phyloP scores from a whole-genome alignment of 768 basidiomycete species.

The Gelatoporia subvermispora region DNA sequence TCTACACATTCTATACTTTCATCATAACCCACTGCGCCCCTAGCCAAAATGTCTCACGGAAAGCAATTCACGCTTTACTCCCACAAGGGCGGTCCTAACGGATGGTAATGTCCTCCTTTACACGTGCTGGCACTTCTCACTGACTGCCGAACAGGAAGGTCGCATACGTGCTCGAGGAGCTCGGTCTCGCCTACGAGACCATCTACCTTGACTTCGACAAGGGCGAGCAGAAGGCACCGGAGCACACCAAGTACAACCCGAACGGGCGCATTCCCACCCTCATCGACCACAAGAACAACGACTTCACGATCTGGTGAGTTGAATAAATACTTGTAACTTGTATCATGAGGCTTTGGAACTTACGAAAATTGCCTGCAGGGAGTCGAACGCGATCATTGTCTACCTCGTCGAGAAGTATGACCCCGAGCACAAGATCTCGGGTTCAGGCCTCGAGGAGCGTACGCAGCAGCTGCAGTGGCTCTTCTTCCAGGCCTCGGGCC shows the following conservation, averaged over 20 bases:
- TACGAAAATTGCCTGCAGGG: constrained; percentile 1
- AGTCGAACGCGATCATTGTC: constrained; percentile 32
- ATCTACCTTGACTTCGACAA: constrained; percentile 21
- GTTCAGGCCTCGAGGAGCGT: not conserved
- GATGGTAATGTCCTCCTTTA: constrained; percentile 9
- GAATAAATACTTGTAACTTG: constrained; percentile 17
- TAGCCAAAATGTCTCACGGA: constrained; percentile 18
- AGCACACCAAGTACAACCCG: constrained; percentile 22
- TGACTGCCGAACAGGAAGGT: constrained; percentile 20
- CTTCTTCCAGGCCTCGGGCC: constrained; percentile 27
- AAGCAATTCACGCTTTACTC: constrained; percentile 23
- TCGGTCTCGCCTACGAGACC: constrained; percentile 22
- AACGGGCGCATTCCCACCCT: constrained; percentile 34
- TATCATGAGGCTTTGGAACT: not conserved
- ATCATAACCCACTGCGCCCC: too few species aligned
- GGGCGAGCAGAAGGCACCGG: constrained; percentile 19
- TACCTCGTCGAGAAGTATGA: constrained; percentile 39
- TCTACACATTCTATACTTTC: too few species aligned
- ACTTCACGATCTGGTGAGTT: constrained; percentile 23
- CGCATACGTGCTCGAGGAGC: constrained; percentile 21
- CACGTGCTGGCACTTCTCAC: not conserved
- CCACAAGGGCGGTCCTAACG: constrained; percentile 16
- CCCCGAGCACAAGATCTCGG: constrained; percentile 24
- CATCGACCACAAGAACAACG: constrained; percentile 25
- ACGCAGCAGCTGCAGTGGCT: constrained; percentile 31